Evolutionary conservation across 2,329 filamentous ascomycete genomes (phyloP), one percentile per base, ranked within the genome.

Genomic region (Colletotrichum simmondsii): DNA sequence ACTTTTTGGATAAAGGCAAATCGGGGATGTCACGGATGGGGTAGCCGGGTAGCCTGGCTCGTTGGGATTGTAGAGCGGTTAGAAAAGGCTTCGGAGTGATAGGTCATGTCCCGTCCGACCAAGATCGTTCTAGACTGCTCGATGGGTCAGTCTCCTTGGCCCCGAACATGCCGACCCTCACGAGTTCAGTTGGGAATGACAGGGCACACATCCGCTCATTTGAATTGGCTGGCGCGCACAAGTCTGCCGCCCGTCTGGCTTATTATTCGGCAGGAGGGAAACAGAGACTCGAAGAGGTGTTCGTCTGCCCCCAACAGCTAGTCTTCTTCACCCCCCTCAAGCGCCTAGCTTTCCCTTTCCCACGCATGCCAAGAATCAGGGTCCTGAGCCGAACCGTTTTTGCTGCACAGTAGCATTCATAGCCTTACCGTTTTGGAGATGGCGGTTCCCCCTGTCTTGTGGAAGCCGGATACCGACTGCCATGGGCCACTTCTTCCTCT

Each of bases 281-380:
- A 30, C 6, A n/a, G 16, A 22, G 58, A 16, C 11, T 7, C n/a
- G 19, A n/a, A 30, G 26, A 49, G 28, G 37, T 35, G 60, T 63
- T 63, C 60, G 32, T 63, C 46, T 63, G 19, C 60, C 19, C 28
- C 5, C 37, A 3, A 26, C 24, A 2, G 8, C 7, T 24, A 7
- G 6, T 32, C 42, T n/a, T 28, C 26, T 46, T 35, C 35, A 5
- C 35, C 6, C 10, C 22, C 14, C 30, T 54, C 16, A 6, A 32
- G 32, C 62, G 10, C 10, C 11, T 5, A 30, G 24, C n/a, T 52
- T 30, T 35, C 4, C 5, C 46, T 19, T 12, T 54, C 1, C 16
- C 61, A 54, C 28, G 52, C 62, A 57, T 57, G 52, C 16, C 24
- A 30, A 57, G 42, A 30, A 56, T 35, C 62, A 65, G 62, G 62